Evolutionary conservation across 2,329 filamentous ascomycete species (phyloP).

Genomic region (Falciphora oryzae): DNA sequence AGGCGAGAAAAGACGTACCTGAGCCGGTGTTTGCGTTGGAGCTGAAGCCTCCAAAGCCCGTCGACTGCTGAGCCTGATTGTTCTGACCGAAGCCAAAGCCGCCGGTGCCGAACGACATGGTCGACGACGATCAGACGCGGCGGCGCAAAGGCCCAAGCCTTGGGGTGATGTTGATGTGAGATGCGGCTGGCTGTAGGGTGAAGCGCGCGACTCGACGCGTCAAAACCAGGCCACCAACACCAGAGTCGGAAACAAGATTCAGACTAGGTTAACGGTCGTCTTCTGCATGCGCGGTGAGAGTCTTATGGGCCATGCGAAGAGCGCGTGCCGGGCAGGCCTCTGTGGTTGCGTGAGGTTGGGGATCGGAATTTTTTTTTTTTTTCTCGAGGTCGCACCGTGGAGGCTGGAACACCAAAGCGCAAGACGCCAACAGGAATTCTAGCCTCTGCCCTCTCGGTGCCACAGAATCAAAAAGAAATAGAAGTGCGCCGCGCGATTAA

Average conservation of each 20-base stretch:
- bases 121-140: conserved; percentile 18
- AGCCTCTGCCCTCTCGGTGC: not conserved
- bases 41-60: conserved; percentile 55
- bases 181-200: not conserved
- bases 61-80: conserved; percentile 39
- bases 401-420: not conserved
- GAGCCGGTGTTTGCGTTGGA: conserved; percentile 34
- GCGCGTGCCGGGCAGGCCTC: not conserved
- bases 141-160: not conserved
- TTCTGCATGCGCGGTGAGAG: not conserved
- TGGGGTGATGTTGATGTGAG: conserved; percentile 3
- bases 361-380: conserved; percentile 1
- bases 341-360: not conserved
- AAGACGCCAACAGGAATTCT: not conserved
- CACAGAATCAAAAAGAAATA: not conserved
- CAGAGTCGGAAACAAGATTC: not conserved
- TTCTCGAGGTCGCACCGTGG: not conserved
- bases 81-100: conserved; percentile 56
- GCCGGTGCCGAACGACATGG: conserved; percentile 51
- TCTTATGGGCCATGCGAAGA: not conserved
- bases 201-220: conserved; percentile 10
- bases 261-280: not conserved
- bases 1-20: conserved; percentile 43
- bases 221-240: conserved; percentile 2
- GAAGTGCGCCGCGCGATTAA: not conserved